Conservation (phyloP, 2,329 filamentous ascomycete species). For the Talaromyces sp. region DNA sequence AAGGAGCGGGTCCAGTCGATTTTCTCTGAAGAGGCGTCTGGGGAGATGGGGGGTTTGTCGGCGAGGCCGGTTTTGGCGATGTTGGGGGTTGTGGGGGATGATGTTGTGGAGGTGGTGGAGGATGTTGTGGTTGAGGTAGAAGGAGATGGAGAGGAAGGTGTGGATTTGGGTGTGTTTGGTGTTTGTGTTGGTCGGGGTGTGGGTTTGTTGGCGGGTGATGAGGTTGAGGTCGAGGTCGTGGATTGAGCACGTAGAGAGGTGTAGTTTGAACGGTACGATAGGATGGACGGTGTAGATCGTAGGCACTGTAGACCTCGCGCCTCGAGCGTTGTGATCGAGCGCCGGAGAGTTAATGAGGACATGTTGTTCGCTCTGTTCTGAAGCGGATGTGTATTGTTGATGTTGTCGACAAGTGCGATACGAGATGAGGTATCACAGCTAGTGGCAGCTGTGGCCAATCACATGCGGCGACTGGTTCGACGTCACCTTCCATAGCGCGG, state of each 20-base stretch:
- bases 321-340: constrained; percentile 18
- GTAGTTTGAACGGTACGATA: not conserved
- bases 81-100: constrained; percentile 23
- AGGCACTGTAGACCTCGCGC: not conserved
- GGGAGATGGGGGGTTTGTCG: constrained; percentile 33
- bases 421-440: not conserved
- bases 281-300: not conserved
- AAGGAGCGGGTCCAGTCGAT: constrained; percentile 83
- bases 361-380: constrained; percentile 5
- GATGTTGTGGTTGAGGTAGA: not conserved
- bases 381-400: not conserved
- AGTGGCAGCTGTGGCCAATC: not conserved
- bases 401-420: not conserved
- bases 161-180: constrained; percentile 3
- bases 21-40: constrained; percentile 33
- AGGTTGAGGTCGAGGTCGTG: not conserved
- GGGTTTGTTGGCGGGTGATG: not conserved
- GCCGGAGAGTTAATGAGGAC: constrained; percentile 16
- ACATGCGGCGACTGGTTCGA: not conserved
- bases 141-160: constrained; percentile 1
- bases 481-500: not conserved
- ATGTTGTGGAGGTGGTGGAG: not conserved
- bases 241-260: not conserved
- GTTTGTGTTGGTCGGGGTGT: not conserved
- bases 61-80: constrained; percentile 39